Evolutionary conservation across 2,329 filamentous ascomycete genomes (phyloP), one percentile per base, ranked within the genome.

Genomic region (Fusarium domesticum): DNA sequence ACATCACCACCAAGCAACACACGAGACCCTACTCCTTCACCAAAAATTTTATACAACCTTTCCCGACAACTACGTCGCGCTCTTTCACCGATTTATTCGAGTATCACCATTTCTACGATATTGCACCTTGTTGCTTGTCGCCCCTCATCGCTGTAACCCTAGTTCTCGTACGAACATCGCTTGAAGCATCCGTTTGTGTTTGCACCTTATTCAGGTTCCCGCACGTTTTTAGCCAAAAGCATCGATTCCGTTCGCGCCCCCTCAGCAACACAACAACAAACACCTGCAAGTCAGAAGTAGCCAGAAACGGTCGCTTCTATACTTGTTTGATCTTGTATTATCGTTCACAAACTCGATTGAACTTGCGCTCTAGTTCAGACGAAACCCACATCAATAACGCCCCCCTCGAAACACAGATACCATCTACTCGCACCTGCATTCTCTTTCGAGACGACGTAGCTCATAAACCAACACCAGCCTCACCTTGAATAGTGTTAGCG

Each of bases 1-100:
- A 59, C 54, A 56, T 58, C 57, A 59, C 55, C 55, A 58, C 53
- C 50, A 60, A 60, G 47, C 52, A 57, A n/a, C 53, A 58, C 50
- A 59, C 47, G 45, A 51, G 56, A 54, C 54, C 34, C 41, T 50
- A 42, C 54, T 47, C 45, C 42, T 46, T 47, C 45, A 35, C 35
- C 41, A 51, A 49, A 47, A 45, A 48, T 42, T 19, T 16, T 15
- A 37, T 12, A 37, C 17, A 56, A 45, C 39, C 39, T 39, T 18
- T 31, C 33, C 31, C 33, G 45, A 47, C 41, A 32, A 35, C 19
- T 34, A 53, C 56, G 45, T 55, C 53, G 54, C 54, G 49, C 38
- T 39, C 37, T 40, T 42, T 39, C 34, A 47, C 50, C 52, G 49
- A 56, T 53, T 32, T 34, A 28, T 39, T 16, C 30, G 32, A 53